A percentile compares a stretch with the other conserved stretches of the same genome.
Conservation (phyloP, 2,329 filamentous ascomycete species). For the Sphaerostilbella broomeana region DNA sequence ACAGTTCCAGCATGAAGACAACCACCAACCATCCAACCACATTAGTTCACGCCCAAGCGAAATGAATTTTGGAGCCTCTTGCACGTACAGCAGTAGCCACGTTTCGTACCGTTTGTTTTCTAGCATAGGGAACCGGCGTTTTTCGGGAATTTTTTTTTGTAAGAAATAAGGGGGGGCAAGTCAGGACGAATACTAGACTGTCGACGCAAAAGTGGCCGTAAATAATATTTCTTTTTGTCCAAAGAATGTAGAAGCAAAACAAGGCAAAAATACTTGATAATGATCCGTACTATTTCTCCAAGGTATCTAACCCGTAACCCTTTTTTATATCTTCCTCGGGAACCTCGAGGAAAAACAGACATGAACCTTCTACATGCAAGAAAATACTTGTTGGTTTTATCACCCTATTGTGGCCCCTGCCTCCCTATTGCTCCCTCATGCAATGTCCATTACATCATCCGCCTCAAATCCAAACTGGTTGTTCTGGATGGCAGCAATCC, state of each 20-base stretch:
- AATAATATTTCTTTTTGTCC: conserved; percentile 12
- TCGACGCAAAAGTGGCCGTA: conserved; percentile 4
- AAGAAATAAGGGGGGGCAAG: background rate
- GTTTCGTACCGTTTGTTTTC: conserved; percentile 22
- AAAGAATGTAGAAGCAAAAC: conserved; percentile 7
- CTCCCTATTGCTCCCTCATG: conserved; percentile 22
- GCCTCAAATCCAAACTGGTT: conserved; percentile 75
- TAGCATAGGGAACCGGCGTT: conserved; percentile 37
- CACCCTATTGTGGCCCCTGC: background rate
- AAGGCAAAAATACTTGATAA: conserved; percentile 14
- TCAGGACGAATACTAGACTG: no score
- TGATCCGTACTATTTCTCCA: conserved; percentile 22
- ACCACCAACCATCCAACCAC: background rate
- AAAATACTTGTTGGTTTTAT: background rate
- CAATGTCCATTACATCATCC: conserved; percentile 48
- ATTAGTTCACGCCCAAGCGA: conserved; percentile 7
- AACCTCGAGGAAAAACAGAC: conserved; percentile 3
- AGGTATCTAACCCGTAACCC: conserved; percentile 24
- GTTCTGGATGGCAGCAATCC: conserved; percentile 78
- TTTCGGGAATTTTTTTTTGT: conserved; percentile 23
- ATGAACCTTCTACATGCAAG: conserved; percentile 11
- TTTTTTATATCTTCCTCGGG: conserved; percentile 2
- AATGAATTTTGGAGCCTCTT: conserved; percentile 13
- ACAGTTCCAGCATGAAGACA: conserved; percentile 19
- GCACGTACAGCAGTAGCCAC: conserved; percentile 14